Percentiles rank a stretch among this genome's conserved stretches.
Conservation (phyloP, 2,329 filamentous ascomycete species). For the Fusarium sp. region DNA sequence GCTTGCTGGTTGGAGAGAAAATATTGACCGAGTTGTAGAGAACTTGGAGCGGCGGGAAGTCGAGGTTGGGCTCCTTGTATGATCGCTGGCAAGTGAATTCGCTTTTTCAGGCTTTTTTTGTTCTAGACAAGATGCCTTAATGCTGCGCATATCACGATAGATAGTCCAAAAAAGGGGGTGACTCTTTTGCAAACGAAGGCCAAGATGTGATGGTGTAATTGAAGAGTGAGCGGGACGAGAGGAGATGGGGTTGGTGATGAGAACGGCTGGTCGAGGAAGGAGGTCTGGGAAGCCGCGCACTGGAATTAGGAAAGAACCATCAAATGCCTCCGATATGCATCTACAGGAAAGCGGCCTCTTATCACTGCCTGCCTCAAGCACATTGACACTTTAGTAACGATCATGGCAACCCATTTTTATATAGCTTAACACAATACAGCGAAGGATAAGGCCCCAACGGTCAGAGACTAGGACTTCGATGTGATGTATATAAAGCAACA, state of each 20-base stretch:
- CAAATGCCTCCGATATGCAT: neutral
- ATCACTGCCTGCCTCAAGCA: neutral
- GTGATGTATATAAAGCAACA: neutral
- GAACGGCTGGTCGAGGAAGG: neutral
- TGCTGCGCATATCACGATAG: conserved; percentile 44
- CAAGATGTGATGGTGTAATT: conserved; percentile 31
- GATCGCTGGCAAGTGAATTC: conserved; percentile 30
- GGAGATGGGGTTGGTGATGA: neutral
- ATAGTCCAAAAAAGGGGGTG: conserved; percentile 43
- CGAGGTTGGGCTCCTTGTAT: neutral
- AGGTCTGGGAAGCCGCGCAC: conserved; percentile 3
- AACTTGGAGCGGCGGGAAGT: neutral
- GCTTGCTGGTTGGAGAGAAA: neutral
- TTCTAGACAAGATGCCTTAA: conserved; percentile 43
- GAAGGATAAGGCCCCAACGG: no score
- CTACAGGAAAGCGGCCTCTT: neutral
- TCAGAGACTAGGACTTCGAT: neutral
- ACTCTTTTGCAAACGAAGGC: conserved; percentile 29
- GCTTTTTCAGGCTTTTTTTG: conserved; percentile 26
- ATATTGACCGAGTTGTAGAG: neutral
- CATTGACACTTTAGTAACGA: neutral
- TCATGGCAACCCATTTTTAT: neutral
- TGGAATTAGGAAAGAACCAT: conserved; percentile 1
- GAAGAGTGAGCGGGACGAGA: conserved; percentile 3
- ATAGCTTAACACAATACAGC: neutral